A percentile compares a stretch with the other conserved stretches of the same genome.
phyloP scores from a whole-genome alignment of 805 yeast genomes.

The Blastobotrys chiropterorum region DNA sequence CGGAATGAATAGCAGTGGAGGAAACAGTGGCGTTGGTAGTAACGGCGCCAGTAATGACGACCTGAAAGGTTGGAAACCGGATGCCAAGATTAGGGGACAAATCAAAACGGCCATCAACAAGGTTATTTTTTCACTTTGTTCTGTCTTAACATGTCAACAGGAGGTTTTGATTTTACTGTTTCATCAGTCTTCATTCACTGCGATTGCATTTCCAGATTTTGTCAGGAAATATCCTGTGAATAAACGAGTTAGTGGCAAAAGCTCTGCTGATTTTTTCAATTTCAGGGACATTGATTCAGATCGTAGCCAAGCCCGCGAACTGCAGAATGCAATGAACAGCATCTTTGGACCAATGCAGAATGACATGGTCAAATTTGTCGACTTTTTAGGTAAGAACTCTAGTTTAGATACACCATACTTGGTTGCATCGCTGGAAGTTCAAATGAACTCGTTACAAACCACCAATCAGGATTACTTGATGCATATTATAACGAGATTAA shows the following conservation, averaged over 20 bases:
- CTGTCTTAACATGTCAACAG: slow-evolving; percentile 34
- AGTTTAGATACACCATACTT: slow-evolving; percentile 40
- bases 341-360: slow-evolving; percentile 39
- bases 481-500: slow-evolving; percentile 43
- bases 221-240: slow-evolving; percentile 29
- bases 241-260: slow-evolving; percentile 19
- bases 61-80: slow-evolving; percentile 9
- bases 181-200: slow-evolving; percentile 37
- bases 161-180: slow-evolving; percentile 42
- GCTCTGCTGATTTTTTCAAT: slow-evolving; percentile 24
- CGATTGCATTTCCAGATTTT: slow-evolving; percentile 37
- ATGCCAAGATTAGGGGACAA: slow-evolving; percentile 5
- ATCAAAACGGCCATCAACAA: slow-evolving; percentile 4
- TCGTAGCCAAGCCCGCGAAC: slow-evolving; percentile 42
- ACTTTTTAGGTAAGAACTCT: slow-evolving; percentile 32
- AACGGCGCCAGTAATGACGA: background rate
- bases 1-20: too few species aligned
- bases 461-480: slow-evolving; percentile 61
- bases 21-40: too few species aligned
- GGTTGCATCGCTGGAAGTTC: slow-evolving; percentile 38
- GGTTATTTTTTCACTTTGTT: slow-evolving; percentile 11
- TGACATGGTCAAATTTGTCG: slow-evolving; percentile 29
- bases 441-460: slow-evolving; percentile 34
- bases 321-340: slow-evolving; percentile 39
- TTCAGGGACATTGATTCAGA: slow-evolving; percentile 40